Percentiles rank a stretch among this genome's conserved stretches.
These are phyloP conservation scores for Phaffomyces antillensis DNA, from an alignment of 805 yeast genomes.

Conservation along the genomic window DNA sequence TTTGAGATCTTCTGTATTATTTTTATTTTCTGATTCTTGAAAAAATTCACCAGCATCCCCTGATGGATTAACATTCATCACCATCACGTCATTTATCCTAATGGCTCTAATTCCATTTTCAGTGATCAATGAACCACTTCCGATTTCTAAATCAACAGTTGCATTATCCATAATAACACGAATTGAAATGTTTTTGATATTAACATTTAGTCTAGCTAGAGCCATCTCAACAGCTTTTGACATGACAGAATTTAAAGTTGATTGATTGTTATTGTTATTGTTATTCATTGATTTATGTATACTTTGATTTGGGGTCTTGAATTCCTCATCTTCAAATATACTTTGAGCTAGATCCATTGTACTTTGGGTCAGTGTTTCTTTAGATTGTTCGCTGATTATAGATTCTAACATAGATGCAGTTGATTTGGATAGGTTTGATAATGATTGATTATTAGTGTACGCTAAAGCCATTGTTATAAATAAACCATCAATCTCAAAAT, in stretches of 20 bases:
- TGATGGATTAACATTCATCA: constrained; percentile 36
- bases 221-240: constrained; percentile 62
- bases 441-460: constrained; percentile 4
- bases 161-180: constrained; percentile 41
- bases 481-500: constrained; percentile 49
- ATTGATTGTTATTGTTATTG: constrained; percentile 12
- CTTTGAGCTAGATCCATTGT: constrained; percentile 66
- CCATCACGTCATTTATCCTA: constrained; percentile 30
- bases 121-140: constrained; percentile 29
- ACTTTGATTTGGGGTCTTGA: constrained; percentile 8
- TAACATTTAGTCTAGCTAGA: constrained; percentile 49
- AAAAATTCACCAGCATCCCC: constrained; percentile 19
- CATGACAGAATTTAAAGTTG: constrained; percentile 50
- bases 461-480: constrained; percentile 38
- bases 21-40: background rate
- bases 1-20: no score
- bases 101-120: constrained; percentile 41
- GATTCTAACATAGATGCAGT: constrained; percentile 10
- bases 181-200: constrained; percentile 38
- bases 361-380: constrained; percentile 59
- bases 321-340: constrained; percentile 25
- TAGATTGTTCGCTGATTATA: constrained; percentile 23
- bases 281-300: constrained; percentile 15
- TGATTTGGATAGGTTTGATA: background rate
- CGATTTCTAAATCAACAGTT: constrained; percentile 29